A percentile compares a stretch with the other conserved stretches of the same genome.
These are phyloP conservation scores for Pugionium dolabratum DNA, from an alignment of 345 rosid genomes.

Conservation along the genomic window DNA sequence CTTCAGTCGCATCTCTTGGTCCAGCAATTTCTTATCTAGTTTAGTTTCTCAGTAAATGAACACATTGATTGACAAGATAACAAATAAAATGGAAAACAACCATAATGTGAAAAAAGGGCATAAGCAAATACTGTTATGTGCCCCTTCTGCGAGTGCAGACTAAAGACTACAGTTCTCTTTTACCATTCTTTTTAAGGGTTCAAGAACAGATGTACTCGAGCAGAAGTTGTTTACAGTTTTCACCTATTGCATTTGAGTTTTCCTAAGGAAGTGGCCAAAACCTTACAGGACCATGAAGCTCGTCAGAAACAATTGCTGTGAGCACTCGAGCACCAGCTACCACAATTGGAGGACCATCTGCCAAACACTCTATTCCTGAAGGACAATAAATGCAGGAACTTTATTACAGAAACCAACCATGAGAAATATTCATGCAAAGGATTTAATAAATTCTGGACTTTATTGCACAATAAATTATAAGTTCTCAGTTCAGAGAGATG, in stretches of 20 bases:
- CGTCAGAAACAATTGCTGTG: constrained; percentile 23
- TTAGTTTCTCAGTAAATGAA: constrained; percentile 1
- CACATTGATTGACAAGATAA: neutral
- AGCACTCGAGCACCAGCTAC: constrained; percentile 14
- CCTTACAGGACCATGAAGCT: constrained; percentile 26
- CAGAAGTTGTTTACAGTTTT: constrained; percentile 28
- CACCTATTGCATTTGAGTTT: constrained; percentile 1
- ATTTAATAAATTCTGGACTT: neutral
- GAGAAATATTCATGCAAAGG: neutral
- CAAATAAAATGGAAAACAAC: neutral
- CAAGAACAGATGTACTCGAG: constrained; percentile 33
- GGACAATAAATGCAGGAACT: neutral
- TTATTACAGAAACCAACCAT: constrained; percentile 1
- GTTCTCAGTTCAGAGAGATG: too few relatives aligned
- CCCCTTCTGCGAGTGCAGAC: constrained; percentile 7
- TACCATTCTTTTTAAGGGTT: constrained; percentile 27
- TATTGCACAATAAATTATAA: too few relatives aligned
- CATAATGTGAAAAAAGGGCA: neutral
- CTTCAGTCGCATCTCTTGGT: neutral
- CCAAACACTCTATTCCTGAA: constrained; percentile 37
- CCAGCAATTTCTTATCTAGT: neutral
- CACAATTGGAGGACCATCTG: constrained; percentile 5
- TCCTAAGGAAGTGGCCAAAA: constrained; percentile 28
- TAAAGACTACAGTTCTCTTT: constrained; percentile 29
- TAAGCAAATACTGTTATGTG: constrained; percentile 14